phyloP scores from a whole-genome alignment of 352 stramenopile species.

The Ophiocytium majus region DNA sequence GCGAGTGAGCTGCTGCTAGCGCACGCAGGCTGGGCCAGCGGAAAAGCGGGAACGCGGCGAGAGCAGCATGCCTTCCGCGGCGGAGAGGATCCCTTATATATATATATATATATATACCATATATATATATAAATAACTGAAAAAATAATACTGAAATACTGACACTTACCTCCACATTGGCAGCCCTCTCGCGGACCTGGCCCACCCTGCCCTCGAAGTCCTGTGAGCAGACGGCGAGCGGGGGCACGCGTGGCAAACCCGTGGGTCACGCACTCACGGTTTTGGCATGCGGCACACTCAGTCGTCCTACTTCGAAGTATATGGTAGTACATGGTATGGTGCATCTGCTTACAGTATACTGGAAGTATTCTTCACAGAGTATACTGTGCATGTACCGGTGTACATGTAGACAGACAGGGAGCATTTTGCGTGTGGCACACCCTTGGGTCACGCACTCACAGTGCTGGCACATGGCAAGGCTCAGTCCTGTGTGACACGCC shows the following conservation, averaged over 20 bases:
- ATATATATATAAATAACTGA: too few species aligned
- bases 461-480: too few species aligned
- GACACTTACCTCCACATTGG: not conserved
- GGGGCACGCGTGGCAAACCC: not conserved
- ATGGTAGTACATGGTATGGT: not conserved
- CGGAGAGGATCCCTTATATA: too few species aligned
- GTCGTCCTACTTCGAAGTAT: too few species aligned
- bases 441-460: too few species aligned
- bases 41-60: not conserved
- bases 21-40: not conserved
- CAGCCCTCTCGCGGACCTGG: not conserved
- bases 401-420: too few species aligned
- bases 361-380: not conserved
- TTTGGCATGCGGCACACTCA: too few species aligned
- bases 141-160: not conserved
- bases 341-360: not conserved
- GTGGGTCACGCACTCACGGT: not conserved
- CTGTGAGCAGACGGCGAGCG: not conserved
- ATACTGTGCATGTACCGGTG: not conserved
- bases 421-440: too few species aligned
- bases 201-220: not conserved
- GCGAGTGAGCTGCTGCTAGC: not conserved
- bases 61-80: not conserved
- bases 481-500: too few species aligned
- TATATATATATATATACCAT: too few species aligned